These are phyloP conservation scores for Protomyces pachydermus DNA, from an alignment of 1,139 yeast species.

Conservation along the genomic window DNA sequence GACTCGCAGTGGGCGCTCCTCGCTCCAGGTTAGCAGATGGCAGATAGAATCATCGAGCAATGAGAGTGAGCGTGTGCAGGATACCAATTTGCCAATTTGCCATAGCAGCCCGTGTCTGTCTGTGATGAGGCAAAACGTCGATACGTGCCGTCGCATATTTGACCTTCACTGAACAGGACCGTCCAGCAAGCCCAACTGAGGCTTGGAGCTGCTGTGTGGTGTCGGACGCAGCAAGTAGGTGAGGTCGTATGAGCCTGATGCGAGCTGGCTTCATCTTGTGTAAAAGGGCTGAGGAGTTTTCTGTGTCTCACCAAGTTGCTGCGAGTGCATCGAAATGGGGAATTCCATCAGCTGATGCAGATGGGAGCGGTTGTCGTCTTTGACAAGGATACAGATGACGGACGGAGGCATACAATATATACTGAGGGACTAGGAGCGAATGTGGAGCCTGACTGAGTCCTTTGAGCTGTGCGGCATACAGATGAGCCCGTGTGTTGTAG, in stretches of 20 bases:
- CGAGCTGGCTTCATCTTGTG: slow-evolving; percentile 91
- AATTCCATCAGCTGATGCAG: slow-evolving; percentile 48
- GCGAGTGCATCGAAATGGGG: slow-evolving; percentile 85
- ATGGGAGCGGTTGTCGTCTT: neutral
- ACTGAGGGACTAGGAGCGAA: neutral
- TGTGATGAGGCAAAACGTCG: too few species aligned
- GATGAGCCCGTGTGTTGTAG: neutral
- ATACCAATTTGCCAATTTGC: too few species aligned
- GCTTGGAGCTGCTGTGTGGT: slow-evolving; percentile 36
- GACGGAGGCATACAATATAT: neutral
- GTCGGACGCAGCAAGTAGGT: neutral
- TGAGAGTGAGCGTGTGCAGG: too few species aligned
- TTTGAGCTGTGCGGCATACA: neutral
- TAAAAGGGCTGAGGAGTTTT: slow-evolving; percentile 85
- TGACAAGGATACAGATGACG: neutral
- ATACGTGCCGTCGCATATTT: too few species aligned
- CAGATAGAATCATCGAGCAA: too few species aligned
- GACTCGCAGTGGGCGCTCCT: too few species aligned
- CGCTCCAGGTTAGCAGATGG: too few species aligned
- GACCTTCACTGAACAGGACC: slow-evolving; percentile 2
- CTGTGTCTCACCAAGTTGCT: slow-evolving; percentile 90
- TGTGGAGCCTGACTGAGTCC: neutral
- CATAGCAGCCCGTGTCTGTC: too few species aligned
- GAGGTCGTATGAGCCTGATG: slow-evolving; percentile 63
- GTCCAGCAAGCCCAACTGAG: slow-evolving; percentile 38